Conservation (phyloP, 371 early-diverging fungal species). For the Antonospora locustae region DNA sequence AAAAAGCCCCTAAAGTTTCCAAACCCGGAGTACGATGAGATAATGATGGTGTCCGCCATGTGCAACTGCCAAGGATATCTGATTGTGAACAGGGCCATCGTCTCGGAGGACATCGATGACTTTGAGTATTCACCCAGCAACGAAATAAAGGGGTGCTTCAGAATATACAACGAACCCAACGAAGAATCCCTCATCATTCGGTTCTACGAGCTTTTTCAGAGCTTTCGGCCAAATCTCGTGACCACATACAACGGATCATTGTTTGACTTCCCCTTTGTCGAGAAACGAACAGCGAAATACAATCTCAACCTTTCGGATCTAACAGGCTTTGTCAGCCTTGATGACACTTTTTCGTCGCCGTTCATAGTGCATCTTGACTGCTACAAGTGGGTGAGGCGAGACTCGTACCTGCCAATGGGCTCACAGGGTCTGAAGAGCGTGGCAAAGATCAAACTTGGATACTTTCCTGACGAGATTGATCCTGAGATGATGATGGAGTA, state of each 20-base stretch:
- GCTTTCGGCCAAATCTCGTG: conserved; percentile 71
- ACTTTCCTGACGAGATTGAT: conserved; percentile 92
- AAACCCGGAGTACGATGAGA: conserved; percentile 70
- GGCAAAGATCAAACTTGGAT: conserved; percentile 83
- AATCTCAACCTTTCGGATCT: conserved; percentile 56
- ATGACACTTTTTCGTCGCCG: conserved; percentile 51
- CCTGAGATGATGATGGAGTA: conserved; percentile 89
- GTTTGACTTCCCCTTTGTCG: conserved; percentile 98
- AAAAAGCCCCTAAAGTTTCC: conserved; percentile 95
- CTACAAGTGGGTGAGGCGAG: conserved; percentile 94
- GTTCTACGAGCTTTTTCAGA: conserved; percentile 78
- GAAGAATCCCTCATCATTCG: conserved; percentile 67
- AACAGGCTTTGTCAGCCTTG: conserved; percentile 68
- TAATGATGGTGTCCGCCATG: conserved; percentile 92
- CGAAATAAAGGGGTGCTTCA: conserved; percentile 83
- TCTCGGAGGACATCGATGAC: conserved; percentile 80
- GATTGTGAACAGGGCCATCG: conserved; percentile 87
- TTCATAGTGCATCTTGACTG: conserved; percentile 93
- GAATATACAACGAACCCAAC: conserved; percentile 76
- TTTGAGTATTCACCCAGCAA: conserved; percentile 87
- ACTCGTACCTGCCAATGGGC: conserved; percentile 89
- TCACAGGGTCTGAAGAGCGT: conserved; percentile 87
- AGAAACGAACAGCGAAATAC: conserved; percentile 58
- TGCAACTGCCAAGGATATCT: conserved; percentile 64
- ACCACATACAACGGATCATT: conserved; percentile 97